A percentile compares a stretch with the other conserved stretches of the same genome.
phyloP scores from a whole-genome alignment of 306 rosid genomes.

The Cicer chorassanicum region DNA sequence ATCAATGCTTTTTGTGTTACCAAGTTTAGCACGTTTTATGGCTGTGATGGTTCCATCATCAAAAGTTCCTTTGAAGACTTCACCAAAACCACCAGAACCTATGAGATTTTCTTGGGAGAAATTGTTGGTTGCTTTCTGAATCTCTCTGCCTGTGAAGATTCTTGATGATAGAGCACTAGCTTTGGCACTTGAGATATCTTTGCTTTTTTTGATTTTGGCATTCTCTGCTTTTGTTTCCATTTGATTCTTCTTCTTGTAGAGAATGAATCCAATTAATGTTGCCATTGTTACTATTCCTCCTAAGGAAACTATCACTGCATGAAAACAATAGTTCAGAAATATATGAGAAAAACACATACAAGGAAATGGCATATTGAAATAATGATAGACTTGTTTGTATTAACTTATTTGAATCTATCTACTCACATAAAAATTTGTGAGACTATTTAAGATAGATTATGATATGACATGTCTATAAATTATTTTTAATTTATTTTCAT shows the following conservation, averaged over 20 bases:
- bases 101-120: slow-evolving; percentile 56
- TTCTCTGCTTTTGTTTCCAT: slow-evolving; percentile 18
- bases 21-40: slow-evolving; percentile 58
- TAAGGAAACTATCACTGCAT: slow-evolving; percentile 40
- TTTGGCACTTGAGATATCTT: slow-evolving; percentile 42
- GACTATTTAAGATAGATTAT: no score
- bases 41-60: slow-evolving; percentile 53
- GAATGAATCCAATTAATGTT: slow-evolving; percentile 16
- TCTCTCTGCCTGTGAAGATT: slow-evolving; percentile 56
- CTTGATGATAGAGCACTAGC: slow-evolving; percentile 54
- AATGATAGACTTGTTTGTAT: no score
- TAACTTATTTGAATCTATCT: no score
- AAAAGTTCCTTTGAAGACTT: slow-evolving; percentile 57
- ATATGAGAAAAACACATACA: background rate
- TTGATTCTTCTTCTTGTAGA: slow-evolving; percentile 42
- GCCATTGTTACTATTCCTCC: slow-evolving; percentile 7
- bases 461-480: no score
- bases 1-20: slow-evolving; percentile 57
- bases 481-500: no score
- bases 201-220: slow-evolving; percentile 28
- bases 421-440: no score
- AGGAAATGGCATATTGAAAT: background rate
- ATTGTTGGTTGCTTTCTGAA: slow-evolving; percentile 57
- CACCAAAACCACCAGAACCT: slow-evolving; percentile 59
- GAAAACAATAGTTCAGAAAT: background rate